Percentiles rank a stretch among this genome's conserved stretches.
Evolutionary conservation across 257 asterid genomes (phyloP).

Genomic region (Nicotiana obtusifolia): DNA sequence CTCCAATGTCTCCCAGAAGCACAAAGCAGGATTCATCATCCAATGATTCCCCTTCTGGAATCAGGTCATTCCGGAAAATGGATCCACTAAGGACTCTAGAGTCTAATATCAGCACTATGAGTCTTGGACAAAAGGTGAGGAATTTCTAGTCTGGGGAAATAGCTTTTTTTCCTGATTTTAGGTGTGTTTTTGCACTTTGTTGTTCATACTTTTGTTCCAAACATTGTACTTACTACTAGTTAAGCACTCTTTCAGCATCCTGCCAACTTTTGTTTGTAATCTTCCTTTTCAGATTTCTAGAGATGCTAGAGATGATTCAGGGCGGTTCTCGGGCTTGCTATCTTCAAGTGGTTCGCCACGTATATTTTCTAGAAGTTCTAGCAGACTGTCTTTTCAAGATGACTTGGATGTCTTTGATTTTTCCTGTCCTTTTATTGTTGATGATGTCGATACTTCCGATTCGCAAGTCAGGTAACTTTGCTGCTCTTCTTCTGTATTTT

Average conservation of each 20-base stretch:
- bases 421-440: constrained; percentile 91
- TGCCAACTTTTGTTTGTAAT: constrained; percentile 6
- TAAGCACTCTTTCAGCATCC: not conserved
- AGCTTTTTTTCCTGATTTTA: constrained; percentile 18
- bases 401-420: constrained; percentile 81
- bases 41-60: constrained; percentile 78
- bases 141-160: constrained; percentile 3
- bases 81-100: constrained; percentile 67
- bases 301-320: constrained; percentile 92
- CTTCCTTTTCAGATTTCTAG: constrained; percentile 48
- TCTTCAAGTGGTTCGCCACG: constrained; percentile 95
- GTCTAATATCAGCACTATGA: constrained; percentile 38
- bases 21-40: constrained; percentile 65
- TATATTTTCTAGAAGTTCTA: constrained; percentile 85
- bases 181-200: constrained; percentile 1
- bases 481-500: not conserved
- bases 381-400: constrained; percentile 93
- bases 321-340: constrained; percentile 77
- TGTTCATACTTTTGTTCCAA: not conserved
- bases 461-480: constrained; percentile 53
- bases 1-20: constrained; percentile 78
- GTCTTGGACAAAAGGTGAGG: constrained; percentile 62
- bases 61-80: constrained; percentile 54
- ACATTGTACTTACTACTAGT: not conserved
- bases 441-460: constrained; percentile 79